A percentile compares a stretch with the other conserved stretches of the same genome.
Conservation (phyloP, 176 grass and related monocot genomes). For the Aegilops umbellulata region DNA sequence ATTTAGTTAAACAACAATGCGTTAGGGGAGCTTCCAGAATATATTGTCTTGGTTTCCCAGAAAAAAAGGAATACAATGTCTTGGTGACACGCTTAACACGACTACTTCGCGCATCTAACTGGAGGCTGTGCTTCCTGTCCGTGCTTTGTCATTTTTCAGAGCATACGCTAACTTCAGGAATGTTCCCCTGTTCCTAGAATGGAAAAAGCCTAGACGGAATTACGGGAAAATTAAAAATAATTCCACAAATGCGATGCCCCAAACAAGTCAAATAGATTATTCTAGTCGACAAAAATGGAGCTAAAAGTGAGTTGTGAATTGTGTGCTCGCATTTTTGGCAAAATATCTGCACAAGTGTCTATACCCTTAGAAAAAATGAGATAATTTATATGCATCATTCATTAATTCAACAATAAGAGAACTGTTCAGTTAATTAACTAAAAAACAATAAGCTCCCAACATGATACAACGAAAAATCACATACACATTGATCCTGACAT, state of each 20-base stretch:
- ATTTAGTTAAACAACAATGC: constrained; percentile 17
- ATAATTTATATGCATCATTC: too few relatives aligned
- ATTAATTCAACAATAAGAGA: too few relatives aligned
- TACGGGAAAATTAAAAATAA: constrained; percentile 19
- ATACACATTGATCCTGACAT: background rate
- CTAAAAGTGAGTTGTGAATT: background rate
- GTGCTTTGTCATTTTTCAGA: constrained; percentile 12
- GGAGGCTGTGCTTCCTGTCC: background rate
- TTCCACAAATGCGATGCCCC: background rate
- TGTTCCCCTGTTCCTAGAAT: constrained; percentile 43
- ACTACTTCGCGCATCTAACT: constrained; percentile 4
- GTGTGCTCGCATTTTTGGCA: background rate
- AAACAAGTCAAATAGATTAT: constrained; percentile 24
- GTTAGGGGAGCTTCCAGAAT: constrained; percentile 33
- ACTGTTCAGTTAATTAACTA: too few relatives aligned
- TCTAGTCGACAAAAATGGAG: constrained; percentile 1
- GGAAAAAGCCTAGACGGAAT: constrained; percentile 27
- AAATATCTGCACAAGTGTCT: background rate
- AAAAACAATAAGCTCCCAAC: background rate
- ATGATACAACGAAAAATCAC: background rate
- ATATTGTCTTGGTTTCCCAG: background rate
- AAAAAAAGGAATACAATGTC: constrained; percentile 15
- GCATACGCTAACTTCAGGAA: constrained; percentile 12
- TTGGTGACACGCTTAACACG: constrained; percentile 11
- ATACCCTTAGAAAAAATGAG: background rate